Conservation (phyloP, 2,329 filamentous ascomycete genomes). For the Botrytis deweyae region DNA sequence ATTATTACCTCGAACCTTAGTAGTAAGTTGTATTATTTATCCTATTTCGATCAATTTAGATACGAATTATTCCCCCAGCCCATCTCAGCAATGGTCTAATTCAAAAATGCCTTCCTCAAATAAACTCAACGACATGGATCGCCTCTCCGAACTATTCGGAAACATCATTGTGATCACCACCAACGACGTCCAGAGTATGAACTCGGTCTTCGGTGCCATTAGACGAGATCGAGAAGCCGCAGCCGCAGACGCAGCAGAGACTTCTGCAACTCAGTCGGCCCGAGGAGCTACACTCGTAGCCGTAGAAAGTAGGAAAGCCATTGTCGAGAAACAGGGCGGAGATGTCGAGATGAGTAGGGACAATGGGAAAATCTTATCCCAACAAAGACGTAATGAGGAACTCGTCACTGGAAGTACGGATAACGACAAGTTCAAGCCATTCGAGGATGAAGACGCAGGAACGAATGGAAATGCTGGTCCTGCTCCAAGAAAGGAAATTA, state of each 20-base stretch:
- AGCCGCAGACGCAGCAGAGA: not conserved
- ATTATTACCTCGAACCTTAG: too few relatives aligned
- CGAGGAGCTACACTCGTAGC: not conserved
- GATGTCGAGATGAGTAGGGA: not conserved
- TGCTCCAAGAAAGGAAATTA: too few relatives aligned
- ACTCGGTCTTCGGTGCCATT: not conserved
- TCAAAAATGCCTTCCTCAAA: too few relatives aligned
- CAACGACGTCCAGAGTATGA: not conserved
- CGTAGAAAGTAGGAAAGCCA: not conserved
- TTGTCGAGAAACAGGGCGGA: fast-evolving
- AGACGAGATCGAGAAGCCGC: not conserved
- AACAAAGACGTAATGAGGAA: not conserved
- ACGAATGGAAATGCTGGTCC: fast-evolving
- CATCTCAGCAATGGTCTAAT: too few relatives aligned
- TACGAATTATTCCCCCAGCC: too few relatives aligned
- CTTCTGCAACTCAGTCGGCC: not conserved
- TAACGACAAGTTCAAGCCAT: not conserved
- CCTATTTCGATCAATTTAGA: too few relatives aligned
- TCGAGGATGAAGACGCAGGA: not conserved
- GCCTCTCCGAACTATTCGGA: not conserved
- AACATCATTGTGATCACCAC: not conserved
- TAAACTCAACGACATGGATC: not conserved
- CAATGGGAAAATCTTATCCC: fast-evolving
- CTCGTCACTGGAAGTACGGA: not conserved
- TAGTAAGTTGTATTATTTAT: too few relatives aligned